These are phyloP conservation scores for Inonotus obliquus DNA, from an alignment of 1,284 basidiomycete species.

Conservation along the genomic window DNA sequence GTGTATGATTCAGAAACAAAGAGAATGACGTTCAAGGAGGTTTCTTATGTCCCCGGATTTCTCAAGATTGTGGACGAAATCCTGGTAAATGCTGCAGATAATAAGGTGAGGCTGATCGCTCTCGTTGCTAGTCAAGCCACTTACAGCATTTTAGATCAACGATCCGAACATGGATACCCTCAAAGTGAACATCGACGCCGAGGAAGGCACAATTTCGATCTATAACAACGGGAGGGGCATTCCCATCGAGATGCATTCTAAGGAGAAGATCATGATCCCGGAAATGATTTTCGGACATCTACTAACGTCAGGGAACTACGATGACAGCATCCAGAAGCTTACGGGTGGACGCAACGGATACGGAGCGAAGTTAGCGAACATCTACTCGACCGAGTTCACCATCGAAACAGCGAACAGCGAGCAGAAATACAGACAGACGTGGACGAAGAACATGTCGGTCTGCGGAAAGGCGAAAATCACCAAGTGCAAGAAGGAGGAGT, in stretches of 20 bases:
- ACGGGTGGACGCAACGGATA: constrained; percentile 99
- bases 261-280: constrained; percentile 94
- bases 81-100: constrained; percentile 98
- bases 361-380: constrained; percentile 97
- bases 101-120: constrained; percentile 67
- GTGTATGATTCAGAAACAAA: constrained; percentile 79
- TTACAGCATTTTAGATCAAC: constrained; percentile 61
- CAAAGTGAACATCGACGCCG: constrained; percentile 84
- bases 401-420: constrained; percentile 87
- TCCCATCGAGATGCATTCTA: constrained; percentile 93
- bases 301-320: constrained; percentile 95
- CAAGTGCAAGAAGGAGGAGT: constrained; percentile 87
- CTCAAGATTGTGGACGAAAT: constrained; percentile 99
- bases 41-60: constrained; percentile 95
- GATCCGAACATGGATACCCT: constrained; percentile 85
- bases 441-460: constrained; percentile 90
- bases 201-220: constrained; percentile 85
- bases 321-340: constrained; percentile 98
- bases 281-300: constrained; percentile 98
- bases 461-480: constrained; percentile 91
- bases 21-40: constrained; percentile 76
- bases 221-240: constrained; percentile 97
- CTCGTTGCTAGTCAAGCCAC: not conserved
- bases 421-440: constrained; percentile 95
- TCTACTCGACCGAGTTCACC: constrained; percentile 97